Evolutionary conservation across 2,329 filamentous ascomycete species (phyloP).

Genomic region (Mycosphaerella arachidis): DNA sequence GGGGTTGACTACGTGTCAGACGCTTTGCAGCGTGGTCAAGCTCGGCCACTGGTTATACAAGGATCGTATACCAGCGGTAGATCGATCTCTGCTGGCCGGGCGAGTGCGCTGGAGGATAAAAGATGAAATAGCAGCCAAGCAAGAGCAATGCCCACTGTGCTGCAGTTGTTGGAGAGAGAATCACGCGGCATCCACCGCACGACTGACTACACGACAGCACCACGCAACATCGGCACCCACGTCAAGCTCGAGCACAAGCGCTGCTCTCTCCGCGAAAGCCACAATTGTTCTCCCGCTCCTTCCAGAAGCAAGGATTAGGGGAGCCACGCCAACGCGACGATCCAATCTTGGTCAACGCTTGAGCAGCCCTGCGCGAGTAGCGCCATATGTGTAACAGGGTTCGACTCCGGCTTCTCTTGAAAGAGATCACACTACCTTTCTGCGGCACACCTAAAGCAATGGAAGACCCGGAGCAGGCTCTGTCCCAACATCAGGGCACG

Average conservation of each 20-base stretch:
- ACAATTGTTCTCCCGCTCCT: background rate
- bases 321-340: background rate
- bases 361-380: background rate
- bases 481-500: background rate
- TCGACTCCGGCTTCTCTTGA: background rate
- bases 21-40: background rate
- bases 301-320: background rate
- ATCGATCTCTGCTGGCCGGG: background rate
- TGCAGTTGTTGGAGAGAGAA: background rate
- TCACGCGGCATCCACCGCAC: background rate
- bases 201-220: background rate
- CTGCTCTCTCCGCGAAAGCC: background rate
- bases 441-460: background rate
- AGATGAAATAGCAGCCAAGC: background rate
- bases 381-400: background rate
- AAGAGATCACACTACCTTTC: background rate
- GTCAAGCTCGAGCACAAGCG: background rate
- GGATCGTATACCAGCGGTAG: background rate
- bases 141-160: background rate
- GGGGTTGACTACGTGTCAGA: background rate
- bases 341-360: background rate
- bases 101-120: background rate
- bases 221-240: background rate
- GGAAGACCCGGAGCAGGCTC: background rate
- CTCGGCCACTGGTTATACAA: conserved; percentile 4